Percentiles rank a stretch among this genome's conserved stretches.
phyloP scores from a whole-genome alignment of 805 yeast genomes.

The Suhomyces sp. region DNA sequence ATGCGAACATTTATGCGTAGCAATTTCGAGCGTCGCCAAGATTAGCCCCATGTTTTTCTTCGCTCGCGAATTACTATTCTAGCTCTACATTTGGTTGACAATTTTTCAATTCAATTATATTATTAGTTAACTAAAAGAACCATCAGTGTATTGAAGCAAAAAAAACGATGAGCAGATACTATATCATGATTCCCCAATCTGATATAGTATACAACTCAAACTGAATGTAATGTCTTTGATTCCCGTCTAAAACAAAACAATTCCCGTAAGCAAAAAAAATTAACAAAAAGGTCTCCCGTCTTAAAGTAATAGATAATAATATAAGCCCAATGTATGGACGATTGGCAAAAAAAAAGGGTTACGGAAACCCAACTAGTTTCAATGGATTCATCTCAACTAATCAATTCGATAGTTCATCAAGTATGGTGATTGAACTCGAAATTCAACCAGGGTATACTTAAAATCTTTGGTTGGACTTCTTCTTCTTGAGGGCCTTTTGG shows the following conservation, averaged over 20 bases:
- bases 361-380: background rate
- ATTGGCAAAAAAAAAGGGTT: background rate
- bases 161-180: background rate
- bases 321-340: background rate
- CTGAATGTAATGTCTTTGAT: constrained; percentile 10
- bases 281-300: constrained; percentile 5
- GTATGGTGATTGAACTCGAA: background rate
- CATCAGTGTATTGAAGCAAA: constrained; percentile 1
- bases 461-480: constrained; percentile 42
- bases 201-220: background rate
- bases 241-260: constrained; percentile 13
- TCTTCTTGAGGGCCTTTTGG: constrained; percentile 42
- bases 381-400: background rate
- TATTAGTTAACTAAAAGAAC: constrained; percentile 1
- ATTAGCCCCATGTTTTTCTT: background rate
- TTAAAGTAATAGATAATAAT: constrained; percentile 6
- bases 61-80: background rate
- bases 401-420: background rate
- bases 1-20: background rate
- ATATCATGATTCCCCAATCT: constrained; percentile 9
- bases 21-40: background rate
- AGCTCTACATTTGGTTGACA: background rate
- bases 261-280: constrained; percentile 3
- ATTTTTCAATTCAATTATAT: background rate
- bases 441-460: constrained; percentile 14